phyloP scores from a whole-genome alignment of 768 basidiomycete genomes.

The Boletus tomentosulus region DNA sequence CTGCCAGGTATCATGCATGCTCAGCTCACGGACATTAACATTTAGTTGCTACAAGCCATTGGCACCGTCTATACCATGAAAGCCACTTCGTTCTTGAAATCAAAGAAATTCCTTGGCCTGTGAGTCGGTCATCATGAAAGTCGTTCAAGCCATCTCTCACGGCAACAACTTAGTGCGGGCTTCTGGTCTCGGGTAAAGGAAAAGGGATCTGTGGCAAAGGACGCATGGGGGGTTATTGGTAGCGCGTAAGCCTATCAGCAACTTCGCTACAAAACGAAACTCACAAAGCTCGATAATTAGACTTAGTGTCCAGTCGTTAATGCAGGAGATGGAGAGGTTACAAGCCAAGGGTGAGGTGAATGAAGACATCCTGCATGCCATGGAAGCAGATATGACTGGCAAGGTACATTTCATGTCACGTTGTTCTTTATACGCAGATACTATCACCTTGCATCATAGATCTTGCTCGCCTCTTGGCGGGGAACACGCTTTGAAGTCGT shows the following conservation, averaged over 20 bases:
- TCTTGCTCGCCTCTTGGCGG: constrained; percentile 96
- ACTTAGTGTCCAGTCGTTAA: constrained; percentile 22
- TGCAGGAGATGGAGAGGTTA: constrained; percentile 83
- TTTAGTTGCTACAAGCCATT: constrained; percentile 81
- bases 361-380: constrained; percentile 79
- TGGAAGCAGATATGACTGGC: constrained; percentile 92
- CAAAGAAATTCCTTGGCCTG: constrained; percentile 87
- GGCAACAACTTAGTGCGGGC: constrained; percentile 52
- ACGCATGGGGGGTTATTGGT: constrained; percentile 94
- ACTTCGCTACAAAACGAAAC: constrained; percentile 43
- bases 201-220: constrained; percentile 88
- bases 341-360: constrained; percentile 85
- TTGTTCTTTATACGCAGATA: not conserved
- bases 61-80: constrained; percentile 92
- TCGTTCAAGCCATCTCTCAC: no score
- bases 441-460: constrained; percentile 37
- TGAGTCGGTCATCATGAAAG: constrained; percentile 35
- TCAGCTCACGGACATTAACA: not conserved
- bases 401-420: constrained; percentile 48
- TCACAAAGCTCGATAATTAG: constrained; percentile 44
- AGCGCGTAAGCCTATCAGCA: constrained; percentile 66
- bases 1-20: not conserved
- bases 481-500: constrained; percentile 94
- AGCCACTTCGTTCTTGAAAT: constrained; percentile 86
- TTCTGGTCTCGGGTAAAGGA: constrained; percentile 95